Evolutionary conservation across 164 flowering plant species (phyloP).

Genomic region (Umbilicus rupestris): DNA sequence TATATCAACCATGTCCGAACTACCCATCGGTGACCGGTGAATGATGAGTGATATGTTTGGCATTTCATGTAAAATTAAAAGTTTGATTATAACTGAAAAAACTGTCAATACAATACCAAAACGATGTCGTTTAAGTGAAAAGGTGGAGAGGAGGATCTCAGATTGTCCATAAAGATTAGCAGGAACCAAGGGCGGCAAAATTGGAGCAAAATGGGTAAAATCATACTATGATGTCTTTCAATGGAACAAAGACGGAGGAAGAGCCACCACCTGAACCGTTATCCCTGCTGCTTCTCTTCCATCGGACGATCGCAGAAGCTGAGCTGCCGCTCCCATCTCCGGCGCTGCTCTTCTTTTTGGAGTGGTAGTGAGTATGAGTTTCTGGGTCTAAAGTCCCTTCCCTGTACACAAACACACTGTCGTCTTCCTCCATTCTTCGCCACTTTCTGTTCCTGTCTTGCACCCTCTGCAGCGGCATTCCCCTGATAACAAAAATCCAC

Average conservation of each 20-base stretch:
- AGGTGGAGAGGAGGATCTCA: too few species aligned
- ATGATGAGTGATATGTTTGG: too few species aligned
- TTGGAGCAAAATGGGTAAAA: not conserved
- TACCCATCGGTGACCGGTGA: too few species aligned
- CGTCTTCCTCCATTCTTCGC: not conserved
- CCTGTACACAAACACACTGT: conserved; percentile 1
- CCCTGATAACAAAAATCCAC: not conserved
- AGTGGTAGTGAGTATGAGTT: not conserved
- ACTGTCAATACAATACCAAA: too few species aligned
- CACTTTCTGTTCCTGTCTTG: conserved; percentile 4
- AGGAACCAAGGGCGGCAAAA: not conserved
- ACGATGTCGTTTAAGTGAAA: too few species aligned
- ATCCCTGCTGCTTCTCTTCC: not conserved
- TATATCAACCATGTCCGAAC: too few species aligned
- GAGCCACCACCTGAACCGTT: not conserved
- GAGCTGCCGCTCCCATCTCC: not conserved
- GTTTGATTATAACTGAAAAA: too few species aligned
- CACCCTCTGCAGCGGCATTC: conserved; percentile 2
- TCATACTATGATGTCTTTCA: not conserved
- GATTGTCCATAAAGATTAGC: too few species aligned
- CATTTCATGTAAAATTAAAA: too few species aligned
- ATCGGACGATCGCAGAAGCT: not conserved
- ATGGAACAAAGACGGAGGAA: not conserved
- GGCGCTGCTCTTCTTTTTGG: not conserved
- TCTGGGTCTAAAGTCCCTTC: not conserved